Conservation (phyloP, 2,329 filamentous ascomycete species). For the Leptographium lundbergii region DNA sequence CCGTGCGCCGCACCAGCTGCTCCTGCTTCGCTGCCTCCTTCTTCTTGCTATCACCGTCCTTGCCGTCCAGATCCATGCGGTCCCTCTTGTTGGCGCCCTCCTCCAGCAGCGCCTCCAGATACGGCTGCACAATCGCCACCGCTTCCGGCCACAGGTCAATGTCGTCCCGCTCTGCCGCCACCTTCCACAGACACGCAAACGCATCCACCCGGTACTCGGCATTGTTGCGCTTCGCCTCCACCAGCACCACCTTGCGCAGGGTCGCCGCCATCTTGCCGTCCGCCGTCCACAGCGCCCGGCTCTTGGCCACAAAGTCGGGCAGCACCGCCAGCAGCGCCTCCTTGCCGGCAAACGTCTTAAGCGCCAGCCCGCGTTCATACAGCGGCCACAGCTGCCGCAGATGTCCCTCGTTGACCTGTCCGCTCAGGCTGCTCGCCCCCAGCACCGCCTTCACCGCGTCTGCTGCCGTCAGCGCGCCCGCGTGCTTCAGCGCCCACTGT, state of each 20-base stretch:
- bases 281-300: slow-evolving; percentile 41
- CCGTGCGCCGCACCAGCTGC: slow-evolving; percentile 28
- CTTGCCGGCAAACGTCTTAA: slow-evolving; percentile 91
- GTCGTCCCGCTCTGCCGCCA: slow-evolving; percentile 60
- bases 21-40: slow-evolving; percentile 18
- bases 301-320: slow-evolving; percentile 61
- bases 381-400: slow-evolving; percentile 65
- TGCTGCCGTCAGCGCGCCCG: slow-evolving; percentile 68
- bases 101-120: slow-evolving; percentile 54
- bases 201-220: slow-evolving; percentile 69
- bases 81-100: slow-evolving; percentile 28
- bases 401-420: slow-evolving; percentile 46
- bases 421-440: slow-evolving; percentile 41
- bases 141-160: slow-evolving; percentile 59
- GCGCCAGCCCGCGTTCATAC: slow-evolving; percentile 65
- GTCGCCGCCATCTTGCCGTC: slow-evolving; percentile 43
- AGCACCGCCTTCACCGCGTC: slow-evolving; percentile 57
- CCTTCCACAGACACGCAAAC: slow-evolving; percentile 58
- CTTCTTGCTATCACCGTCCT: not conserved
- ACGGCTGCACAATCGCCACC: slow-evolving; percentile 46
- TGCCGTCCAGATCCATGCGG: slow-evolving; percentile 3
- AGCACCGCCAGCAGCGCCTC: slow-evolving; percentile 72
- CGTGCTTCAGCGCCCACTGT: slow-evolving; percentile 85
- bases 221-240: slow-evolving; percentile 89
- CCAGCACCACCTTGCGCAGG: slow-evolving; percentile 67